Base-by-base conservation (phyloP, 805 yeast species). In the Wickerhamiella dianesei region DNA sequence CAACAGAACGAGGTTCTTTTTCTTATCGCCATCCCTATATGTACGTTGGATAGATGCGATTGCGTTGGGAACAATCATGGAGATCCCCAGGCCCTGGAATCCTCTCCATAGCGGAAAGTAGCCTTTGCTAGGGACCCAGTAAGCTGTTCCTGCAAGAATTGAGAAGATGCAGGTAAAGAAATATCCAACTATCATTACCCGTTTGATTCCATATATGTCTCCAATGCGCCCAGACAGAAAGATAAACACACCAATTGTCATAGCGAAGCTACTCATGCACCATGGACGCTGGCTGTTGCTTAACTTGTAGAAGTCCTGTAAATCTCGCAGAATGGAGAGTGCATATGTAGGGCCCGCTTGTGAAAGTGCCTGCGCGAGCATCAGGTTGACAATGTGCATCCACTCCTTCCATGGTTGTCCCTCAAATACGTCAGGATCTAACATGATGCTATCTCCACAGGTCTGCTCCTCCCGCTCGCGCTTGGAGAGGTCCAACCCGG, bases 181-280 rank as follows among this genome's bases (percentile, higher is more conserved):
- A 61, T 77, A 77, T 1, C 89, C 86, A 3, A 67, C 54, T 0
- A 76, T 39, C 46, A 79, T 67, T n/a, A 76, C 61, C 37, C 59
- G 64, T 49, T 76, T 77, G 46, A 79, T 66, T 0, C 92, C 92
- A 53, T 74, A 75, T 8, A 81, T 64, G 56, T 82, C 94, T 29
- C 94, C 92, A 42, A 80, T 57, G 44, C 79, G 69, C 6, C 92
- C 89, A 35, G 81, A 72, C 3, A 78, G 66, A 35, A 82, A 60
- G 44, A 82, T 81, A 51, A 82, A 76, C 0, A 89, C 79, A 13
- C 89, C 89, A 3, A 80, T 75, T 0, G 85, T 76, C 47, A 82
- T 62, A 0, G 85, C 77, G 58, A 75, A 80, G 0, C 84, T 73
- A 1, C 87, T 86, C 69, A 77, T 71, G 57, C 77, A 75, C 92